Conservation (phyloP, 176 grass and related monocot species). For the Rhipidocladum racemiflorum region DNA sequence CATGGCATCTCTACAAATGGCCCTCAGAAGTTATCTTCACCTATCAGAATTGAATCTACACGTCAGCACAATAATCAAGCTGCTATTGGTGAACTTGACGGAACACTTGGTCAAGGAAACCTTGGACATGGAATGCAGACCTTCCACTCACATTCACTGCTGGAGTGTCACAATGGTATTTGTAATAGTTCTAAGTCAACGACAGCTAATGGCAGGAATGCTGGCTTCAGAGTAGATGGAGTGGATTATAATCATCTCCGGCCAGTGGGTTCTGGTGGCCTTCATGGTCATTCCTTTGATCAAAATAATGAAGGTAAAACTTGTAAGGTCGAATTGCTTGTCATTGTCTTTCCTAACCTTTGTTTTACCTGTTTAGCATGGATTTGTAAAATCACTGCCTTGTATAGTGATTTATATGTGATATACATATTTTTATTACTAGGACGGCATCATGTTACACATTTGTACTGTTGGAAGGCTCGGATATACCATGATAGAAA, state of each 20-base stretch:
- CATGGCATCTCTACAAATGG: constrained; percentile 22
- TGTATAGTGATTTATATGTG: background rate
- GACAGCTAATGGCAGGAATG: constrained; percentile 27
- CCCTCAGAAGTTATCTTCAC: constrained; percentile 46
- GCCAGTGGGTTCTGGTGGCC: constrained; percentile 36
- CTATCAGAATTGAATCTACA: constrained; percentile 57
- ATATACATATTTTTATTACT: background rate
- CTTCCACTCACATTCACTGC: constrained; percentile 59
- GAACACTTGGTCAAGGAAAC: constrained; percentile 49
- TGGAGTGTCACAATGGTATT: constrained; percentile 38
- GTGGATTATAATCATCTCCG: constrained; percentile 39
- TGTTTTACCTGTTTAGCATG: background rate
- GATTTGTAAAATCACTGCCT: background rate
- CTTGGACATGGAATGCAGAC: constrained; percentile 45
- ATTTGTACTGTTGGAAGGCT: background rate
- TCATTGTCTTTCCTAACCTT: background rate
- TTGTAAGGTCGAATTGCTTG: background rate
- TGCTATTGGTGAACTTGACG: constrained; percentile 27
- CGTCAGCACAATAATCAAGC: constrained; percentile 34
- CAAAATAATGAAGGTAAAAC: constrained; percentile 54
- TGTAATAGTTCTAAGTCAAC: constrained; percentile 47
- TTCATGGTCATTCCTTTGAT: constrained; percentile 43
- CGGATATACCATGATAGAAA: background rate
- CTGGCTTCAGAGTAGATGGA: constrained; percentile 52
- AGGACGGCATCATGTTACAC: background rate